Evolutionary conservation across 2,329 filamentous ascomycete genomes (phyloP), one percentile per base, ranked within the genome.

Genomic region (Ceratocystis colombiana): DNA sequence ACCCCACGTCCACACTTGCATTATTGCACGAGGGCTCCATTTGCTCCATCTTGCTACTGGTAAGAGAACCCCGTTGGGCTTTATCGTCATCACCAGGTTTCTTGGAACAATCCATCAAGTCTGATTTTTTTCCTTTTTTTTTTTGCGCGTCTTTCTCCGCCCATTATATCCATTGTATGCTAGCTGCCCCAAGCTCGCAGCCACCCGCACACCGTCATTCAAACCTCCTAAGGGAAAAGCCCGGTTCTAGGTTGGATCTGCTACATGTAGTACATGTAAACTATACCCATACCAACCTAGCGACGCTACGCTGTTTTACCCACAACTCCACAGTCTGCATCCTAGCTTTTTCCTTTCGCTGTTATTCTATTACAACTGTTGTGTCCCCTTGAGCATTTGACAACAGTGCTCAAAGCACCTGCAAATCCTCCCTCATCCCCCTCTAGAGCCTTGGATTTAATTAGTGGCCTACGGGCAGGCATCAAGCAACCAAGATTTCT

Each of bases 221-320:
- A 41, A 41, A 4, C 48, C 22, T 22, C n/a, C 48, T 53, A 25
- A 28, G 22, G 37, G 37, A 15, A 41, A 41, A 41, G 37, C 37
- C 37, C 12, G 28, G 22, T 17, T 53, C 15, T 28, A 25, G 48
- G 8, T 22, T 53, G 48, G 48, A 28, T 22, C 48, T 53, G 48
- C 48, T 53, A 53, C 20, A 25, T 53, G 25, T 53, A 53, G 48
- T 53, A 53, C 48, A 53, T n/a, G 46, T 10, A n/a, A 53, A 25
- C 48, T 53, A 53, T 22, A 22, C 12, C 22, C 48, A 53, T 53
- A 53, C 10, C 48, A 25, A 53, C 22, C 48, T 25, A 53, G 20
- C 48, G 8, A 28, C 48, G 20, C 22, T 41, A 41, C 37, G 37
- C 4, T 41, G 37, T 41, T 41, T 41, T 41, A 37, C 55, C 55